These are phyloP conservation scores for Phytophthora quininea DNA, from an alignment of 352 stramenopile species.

Conservation along the genomic window DNA sequence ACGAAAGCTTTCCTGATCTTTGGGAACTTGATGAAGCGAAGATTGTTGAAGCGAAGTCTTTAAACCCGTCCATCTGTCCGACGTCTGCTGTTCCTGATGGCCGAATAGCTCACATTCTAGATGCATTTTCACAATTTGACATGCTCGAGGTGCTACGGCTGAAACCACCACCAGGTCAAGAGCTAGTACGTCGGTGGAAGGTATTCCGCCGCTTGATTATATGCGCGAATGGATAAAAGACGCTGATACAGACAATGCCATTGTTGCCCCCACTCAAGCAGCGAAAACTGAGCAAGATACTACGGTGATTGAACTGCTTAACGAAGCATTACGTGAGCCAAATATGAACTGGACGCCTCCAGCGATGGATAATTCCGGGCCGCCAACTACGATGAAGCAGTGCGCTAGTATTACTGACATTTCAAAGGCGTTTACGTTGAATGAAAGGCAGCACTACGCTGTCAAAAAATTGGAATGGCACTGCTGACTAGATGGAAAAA, in stretches of 20 bases:
- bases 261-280: not conserved
- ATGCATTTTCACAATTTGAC: slow-evolving; percentile 1
- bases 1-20: not conserved
- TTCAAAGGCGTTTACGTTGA: slow-evolving; percentile 3
- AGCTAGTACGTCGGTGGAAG: no score
- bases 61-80: not conserved
- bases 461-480: not conserved
- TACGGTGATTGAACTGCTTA: not conserved
- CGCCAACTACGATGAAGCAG: not conserved
- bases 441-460: slow-evolving; percentile 5
- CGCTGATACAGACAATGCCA: not conserved
- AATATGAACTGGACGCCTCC: slow-evolving; percentile 1
- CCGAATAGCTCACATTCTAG: not conserved
- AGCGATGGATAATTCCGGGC: not conserved
- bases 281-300: not conserved
- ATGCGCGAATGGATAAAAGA: slow-evolving; percentile 12
- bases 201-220: not conserved
- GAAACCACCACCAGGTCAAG: not conserved
- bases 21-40: not conserved
- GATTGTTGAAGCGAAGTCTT: not conserved
- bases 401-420: slow-evolving; percentile 1
- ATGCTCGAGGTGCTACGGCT: not conserved
- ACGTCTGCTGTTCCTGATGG: not conserved
- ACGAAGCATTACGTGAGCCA: not conserved
- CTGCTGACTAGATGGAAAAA: slow-evolving; percentile 9